Evolutionary conservation across 208 protist genomes (phyloP), one percentile per base, ranked within the genome.

Genomic region (Wallacemonas sp.): DNA sequence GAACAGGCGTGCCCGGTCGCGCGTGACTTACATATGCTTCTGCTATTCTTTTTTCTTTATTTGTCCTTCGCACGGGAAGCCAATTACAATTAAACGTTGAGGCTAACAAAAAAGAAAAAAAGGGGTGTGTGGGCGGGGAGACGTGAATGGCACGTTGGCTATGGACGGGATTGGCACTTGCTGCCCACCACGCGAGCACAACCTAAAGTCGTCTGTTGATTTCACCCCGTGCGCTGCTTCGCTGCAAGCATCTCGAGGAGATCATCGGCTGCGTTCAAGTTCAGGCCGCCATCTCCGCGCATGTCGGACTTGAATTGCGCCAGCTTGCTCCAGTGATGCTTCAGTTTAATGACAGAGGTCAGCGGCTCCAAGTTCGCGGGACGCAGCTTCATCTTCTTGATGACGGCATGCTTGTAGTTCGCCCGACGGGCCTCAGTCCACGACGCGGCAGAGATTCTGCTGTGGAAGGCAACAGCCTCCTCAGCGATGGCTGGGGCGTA

Each of bases 401-500:
- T 63, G 63, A 91, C 83, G 11, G 62, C 69, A 8, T 53, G 31
- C 2, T 46, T 64, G 30, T 44, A 53, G 47, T 80, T 61, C 33
- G 41, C 28, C 34, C 79, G 68, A 14, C 89, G 77, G 8, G 51
- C 67, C 0, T 44, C 71, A 19, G 90, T 21, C 87, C 90, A 95
- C 22, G 51, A 66, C 1, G 44, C 51, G 12, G 76, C 56, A 33
- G 79, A 33, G 64, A 84, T 81, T 30, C 62, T 67, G 6, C 61
- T 17, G 62, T 95, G 90, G 75, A 86, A 95, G 21, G 79, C 86
- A 5, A 92, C 72, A 3, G 90, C 90, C 78, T 95, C 90, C 21
- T 81, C 90, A 2, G 73, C 46, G 30, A 81, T 70, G 6, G 86
- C 51, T 12, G 90, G 90, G 11, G 82, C 69, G 68, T 95, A 95